These are phyloP conservation scores for Deinandra increscens DNA, from an alignment of 129 eudicot genomes.

Conservation along the genomic window DNA sequence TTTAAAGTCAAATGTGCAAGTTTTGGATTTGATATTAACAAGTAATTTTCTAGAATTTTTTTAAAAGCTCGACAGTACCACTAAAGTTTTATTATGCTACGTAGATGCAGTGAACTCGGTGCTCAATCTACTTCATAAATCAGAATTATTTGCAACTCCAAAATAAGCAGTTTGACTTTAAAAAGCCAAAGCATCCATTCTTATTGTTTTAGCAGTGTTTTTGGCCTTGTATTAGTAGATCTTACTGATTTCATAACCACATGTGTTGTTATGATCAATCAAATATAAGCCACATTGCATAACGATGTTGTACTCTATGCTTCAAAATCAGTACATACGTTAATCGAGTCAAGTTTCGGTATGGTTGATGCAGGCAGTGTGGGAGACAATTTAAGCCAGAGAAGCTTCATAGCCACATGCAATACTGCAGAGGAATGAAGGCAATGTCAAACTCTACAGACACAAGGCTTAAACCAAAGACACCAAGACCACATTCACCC, in stretches of 20 bases:
- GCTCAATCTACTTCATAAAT: not conserved
- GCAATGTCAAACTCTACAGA: constrained; percentile 36
- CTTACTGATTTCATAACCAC: not conserved
- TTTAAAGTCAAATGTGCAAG: constrained; percentile 11
- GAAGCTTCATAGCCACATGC: constrained; percentile 66
- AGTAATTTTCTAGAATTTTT: not conserved
- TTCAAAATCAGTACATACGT: not conserved
- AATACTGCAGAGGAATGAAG: constrained; percentile 70
- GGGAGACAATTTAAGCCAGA: constrained; percentile 74
- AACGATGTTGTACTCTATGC: constrained; percentile 2
- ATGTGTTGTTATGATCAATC: not conserved
- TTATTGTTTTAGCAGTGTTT: not conserved
- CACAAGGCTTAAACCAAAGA: constrained; percentile 27
- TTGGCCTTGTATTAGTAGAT: not conserved
- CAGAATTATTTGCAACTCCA: not conserved
- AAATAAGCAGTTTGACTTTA: constrained; percentile 10
- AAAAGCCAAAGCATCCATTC: constrained; percentile 13
- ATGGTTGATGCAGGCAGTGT: constrained; percentile 59
- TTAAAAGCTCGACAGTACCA: not conserved
- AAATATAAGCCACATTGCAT: not conserved
- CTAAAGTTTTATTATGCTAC: not conserved
- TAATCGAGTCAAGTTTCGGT: constrained; percentile 4
- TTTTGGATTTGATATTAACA: not conserved
- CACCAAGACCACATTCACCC: constrained; percentile 28
- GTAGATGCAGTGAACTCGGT: constrained; percentile 4